These are phyloP conservation scores for Alternaria sp. DNA, from an alignment of 2,329 filamentous ascomycete genomes.

Conservation along the genomic window DNA sequence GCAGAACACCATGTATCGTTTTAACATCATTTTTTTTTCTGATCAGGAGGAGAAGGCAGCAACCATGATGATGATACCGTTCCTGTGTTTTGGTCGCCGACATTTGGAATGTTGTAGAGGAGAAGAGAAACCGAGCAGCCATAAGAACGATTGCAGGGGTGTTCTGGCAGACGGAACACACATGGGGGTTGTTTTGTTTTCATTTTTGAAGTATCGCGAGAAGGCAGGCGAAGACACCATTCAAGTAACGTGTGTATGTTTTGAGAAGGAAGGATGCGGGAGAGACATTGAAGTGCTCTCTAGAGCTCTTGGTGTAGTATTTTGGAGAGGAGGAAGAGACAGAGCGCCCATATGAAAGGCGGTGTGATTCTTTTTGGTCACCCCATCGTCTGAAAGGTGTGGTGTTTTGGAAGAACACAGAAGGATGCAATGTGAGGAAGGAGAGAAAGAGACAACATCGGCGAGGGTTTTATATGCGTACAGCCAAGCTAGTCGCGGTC, in stretches of 20 bases:
- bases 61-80: too few species aligned
- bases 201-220: background rate
- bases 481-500: background rate
- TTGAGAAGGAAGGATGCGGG: background rate
- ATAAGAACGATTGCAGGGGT: background rate
- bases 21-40: background rate
- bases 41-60: background rate
- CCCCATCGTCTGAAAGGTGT: too few species aligned
- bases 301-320: background rate
- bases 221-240: background rate
- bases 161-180: background rate
- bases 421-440: background rate
- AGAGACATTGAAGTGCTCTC: background rate
- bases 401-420: background rate
- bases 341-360: too few species aligned
- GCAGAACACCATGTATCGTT: background rate
- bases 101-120: background rate
- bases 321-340: background rate
- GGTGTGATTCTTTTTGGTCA: too few species aligned
- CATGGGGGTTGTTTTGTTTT: too few species aligned
- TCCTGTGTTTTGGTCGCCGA: background rate
- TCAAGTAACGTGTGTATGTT: background rate
- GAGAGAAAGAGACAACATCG: background rate
- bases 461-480: background rate
- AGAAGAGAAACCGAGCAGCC: background rate